Base-by-base conservation (phyloP, 306 rosid species). In the Vigna mungo region DNA sequence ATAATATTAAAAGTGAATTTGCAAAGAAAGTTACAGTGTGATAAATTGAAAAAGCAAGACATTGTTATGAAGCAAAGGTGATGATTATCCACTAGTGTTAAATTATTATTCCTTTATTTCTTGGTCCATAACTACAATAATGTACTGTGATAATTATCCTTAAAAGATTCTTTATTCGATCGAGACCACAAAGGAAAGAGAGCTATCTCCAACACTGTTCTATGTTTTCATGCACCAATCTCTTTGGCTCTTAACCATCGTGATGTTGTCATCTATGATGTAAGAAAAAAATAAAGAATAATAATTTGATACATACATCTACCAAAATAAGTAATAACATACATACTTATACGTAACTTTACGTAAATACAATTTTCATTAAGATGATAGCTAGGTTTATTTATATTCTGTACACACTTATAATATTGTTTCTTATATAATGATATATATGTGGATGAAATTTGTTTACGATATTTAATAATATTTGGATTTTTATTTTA, bases 91-190 rank as follows among this genome's bases (percentile, higher is more conserved):
- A 65, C 11, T 70, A 65, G 39, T 51, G 37, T 39, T 59, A 54
- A 34, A 76, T 48, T 61, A 58, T 72, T 71, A 78, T 70, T 6
- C 74, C 72, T 77, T 7, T 36, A 1, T 36, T 6, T 30, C 16
- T 2, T 34, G 9, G 27, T 63, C 27, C 49, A 37, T 62, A 34
- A 36, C 67, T 62, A 34, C 11, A 36, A 62, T n/a, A 62, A n/a
- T 48, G 46, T 3, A 44, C 49, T 44, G 14, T 11, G 15, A 68
- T 56, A 48, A 78, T 68, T 71, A 75, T 77, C 8, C 80, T 81
- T 73, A 76, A 69, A 69, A 88, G 83, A 73, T 85, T 82, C 86
- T 76, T 83, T 81, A 74, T 76, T 77, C 66, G 79, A 78, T 62
- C 1, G 51, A 68, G 82, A 80, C 83, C 77, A 47, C 44, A 43